Evolutionary conservation across 1,139 yeast species (phyloP).

Genomic region (Arxiozyma slooffiae): DNA sequence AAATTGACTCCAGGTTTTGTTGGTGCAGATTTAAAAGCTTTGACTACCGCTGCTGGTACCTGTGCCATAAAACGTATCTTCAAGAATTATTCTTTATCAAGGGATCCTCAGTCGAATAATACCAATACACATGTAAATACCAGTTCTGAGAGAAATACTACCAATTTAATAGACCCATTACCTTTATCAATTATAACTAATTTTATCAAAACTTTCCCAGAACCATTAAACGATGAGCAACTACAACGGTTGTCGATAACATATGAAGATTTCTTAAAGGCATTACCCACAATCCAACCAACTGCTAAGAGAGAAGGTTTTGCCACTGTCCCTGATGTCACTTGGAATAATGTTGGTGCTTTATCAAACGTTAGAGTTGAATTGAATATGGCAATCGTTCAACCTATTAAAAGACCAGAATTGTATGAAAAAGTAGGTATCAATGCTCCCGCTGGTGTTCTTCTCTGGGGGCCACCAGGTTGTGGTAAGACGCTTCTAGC

Average conservation of each 20-base stretch:
- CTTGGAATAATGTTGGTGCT: slow-evolving; percentile 95
- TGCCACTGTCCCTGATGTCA: slow-evolving; percentile 96
- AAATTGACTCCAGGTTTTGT: slow-evolving; percentile 96
- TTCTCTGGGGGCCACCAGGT: slow-evolving; percentile 99
- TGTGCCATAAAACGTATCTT: slow-evolving; percentile 89
- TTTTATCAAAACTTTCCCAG: slow-evolving; percentile 66
- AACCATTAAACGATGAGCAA: slow-evolving; percentile 67
- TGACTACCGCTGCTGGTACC: slow-evolving; percentile 92
- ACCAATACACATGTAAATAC: slow-evolving; percentile 5
- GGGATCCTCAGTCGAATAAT: neutral
- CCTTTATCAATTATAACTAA: slow-evolving; percentile 57
- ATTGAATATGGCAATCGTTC: slow-evolving; percentile 93
- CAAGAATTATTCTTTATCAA: slow-evolving; percentile 25
- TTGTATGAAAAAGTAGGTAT: slow-evolving; percentile 85
- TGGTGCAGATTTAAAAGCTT: slow-evolving; percentile 92
- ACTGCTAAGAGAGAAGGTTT: slow-evolving; percentile 97
- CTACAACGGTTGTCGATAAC: slow-evolving; percentile 64
- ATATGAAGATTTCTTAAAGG: slow-evolving; percentile 69
- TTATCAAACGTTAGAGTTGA: slow-evolving; percentile 71
- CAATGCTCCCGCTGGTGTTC: slow-evolving; percentile 92
- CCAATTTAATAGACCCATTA: slow-evolving; percentile 28
- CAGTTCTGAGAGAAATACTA: slow-evolving; percentile 23
- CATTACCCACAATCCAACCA: slow-evolving; percentile 90
- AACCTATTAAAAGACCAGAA: slow-evolving; percentile 90
- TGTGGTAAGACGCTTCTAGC: slow-evolving; percentile 95